Conservation (phyloP, 73 alveolate genomes). For the Paramecium biaurelia region DNA sequence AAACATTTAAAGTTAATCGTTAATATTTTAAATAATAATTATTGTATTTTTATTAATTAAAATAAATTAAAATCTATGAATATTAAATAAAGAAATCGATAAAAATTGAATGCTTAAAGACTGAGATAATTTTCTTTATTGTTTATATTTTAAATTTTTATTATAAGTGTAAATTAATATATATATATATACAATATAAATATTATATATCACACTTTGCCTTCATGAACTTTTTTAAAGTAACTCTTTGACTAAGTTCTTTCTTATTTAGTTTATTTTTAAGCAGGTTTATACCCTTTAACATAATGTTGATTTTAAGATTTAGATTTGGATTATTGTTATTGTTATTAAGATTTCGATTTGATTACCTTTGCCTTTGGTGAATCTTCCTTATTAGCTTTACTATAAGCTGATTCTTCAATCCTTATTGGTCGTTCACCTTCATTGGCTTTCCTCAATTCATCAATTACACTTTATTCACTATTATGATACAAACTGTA, state of each 20-base stretch:
- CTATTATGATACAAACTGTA: constrained; percentile 71
- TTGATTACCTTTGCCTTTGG: neutral
- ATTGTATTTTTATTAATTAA: too few relatives aligned
- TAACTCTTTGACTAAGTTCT: neutral
- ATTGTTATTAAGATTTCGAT: neutral
- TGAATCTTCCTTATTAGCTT: neutral
- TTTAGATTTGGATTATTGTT: neutral
- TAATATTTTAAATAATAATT: too few relatives aligned
- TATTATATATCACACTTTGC: neutral
- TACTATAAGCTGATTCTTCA: constrained; percentile 64
- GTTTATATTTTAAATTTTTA: too few relatives aligned
- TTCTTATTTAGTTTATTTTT: neutral
- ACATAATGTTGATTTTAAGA: neutral
- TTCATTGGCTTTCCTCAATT: constrained; percentile 63
- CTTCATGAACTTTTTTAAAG: neutral
- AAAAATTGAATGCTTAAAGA: too few relatives aligned
- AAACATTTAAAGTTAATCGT: too few relatives aligned
- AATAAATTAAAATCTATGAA: too few relatives aligned
- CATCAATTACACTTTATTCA: constrained; percentile 69
- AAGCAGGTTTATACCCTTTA: constrained; percentile 22
- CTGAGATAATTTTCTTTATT: too few relatives aligned
- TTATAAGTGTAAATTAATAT: too few relatives aligned
- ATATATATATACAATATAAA: neutral
- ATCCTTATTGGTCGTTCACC: constrained; percentile 53
- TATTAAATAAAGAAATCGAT: too few relatives aligned